phyloP scores from a whole-genome alignment of 441 rosid species.

The Euphorbia corollata region DNA sequence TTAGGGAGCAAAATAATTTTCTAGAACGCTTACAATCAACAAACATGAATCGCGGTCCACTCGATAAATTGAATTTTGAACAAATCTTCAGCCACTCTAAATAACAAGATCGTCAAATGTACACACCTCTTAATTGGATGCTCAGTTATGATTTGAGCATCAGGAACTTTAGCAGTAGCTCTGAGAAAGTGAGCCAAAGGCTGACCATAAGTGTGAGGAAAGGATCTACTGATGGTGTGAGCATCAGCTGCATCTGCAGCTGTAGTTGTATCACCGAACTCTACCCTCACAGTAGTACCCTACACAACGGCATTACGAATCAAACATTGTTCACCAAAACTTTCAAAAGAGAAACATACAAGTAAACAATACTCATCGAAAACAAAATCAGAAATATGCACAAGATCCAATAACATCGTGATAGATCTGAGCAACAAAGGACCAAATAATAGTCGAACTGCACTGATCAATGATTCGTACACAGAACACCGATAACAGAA shows the following conservation, averaged over 20 bases:
- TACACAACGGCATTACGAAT: constrained; percentile 22
- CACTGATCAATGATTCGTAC: neutral
- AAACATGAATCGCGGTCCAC: neutral
- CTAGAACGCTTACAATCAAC: neutral
- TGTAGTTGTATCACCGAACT: constrained; percentile 78
- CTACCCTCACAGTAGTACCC: constrained; percentile 96
- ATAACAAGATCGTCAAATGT: neutral
- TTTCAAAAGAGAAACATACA: neutral
- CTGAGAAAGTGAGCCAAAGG: constrained; percentile 94
- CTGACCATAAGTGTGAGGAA: constrained; percentile 82
- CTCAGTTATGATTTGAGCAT: constrained; percentile 83
- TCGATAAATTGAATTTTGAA: neutral
- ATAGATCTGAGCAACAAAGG: constrained; percentile 22
- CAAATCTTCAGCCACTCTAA: neutral
- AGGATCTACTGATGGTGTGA: constrained; percentile 58
- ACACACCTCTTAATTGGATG: constrained; percentile 83
- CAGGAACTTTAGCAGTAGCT: constrained; percentile 69
- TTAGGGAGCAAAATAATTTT: neutral
- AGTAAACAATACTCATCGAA: neutral
- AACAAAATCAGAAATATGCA: constrained; percentile 4
- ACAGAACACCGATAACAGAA: neutral
- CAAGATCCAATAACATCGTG: constrained; percentile 18
- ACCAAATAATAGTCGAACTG: neutral
- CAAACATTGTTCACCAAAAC: neutral
- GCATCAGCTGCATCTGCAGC: constrained; percentile 62